These are phyloP conservation scores for Cryptomeria japonica DNA, from an alignment of 75 land plant genomes.

Conservation along the genomic window DNA sequence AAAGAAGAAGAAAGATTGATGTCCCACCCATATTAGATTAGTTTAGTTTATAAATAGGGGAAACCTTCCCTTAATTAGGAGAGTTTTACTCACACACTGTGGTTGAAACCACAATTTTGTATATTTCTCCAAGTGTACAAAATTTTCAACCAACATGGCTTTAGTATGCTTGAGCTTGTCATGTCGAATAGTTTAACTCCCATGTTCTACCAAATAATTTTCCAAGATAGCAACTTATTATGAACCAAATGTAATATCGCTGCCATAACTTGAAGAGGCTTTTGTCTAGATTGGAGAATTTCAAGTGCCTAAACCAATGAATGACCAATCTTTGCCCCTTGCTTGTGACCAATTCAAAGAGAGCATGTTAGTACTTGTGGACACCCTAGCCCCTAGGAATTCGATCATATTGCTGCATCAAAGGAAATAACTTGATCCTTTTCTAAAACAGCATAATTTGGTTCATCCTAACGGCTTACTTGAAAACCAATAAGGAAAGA, in stretches of 20 bases:
- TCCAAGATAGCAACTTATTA: not conserved
- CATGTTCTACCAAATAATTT: conserved; percentile 1
- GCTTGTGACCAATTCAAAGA: conserved; percentile 28
- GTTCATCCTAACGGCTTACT: conserved; percentile 31
- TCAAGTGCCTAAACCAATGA: not conserved
- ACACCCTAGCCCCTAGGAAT: conserved; percentile 45
- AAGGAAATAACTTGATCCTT: conserved; percentile 43
- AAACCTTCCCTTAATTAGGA: too few species aligned
- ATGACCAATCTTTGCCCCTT: not conserved
- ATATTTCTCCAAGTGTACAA: too few species aligned
- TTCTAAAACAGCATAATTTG: not conserved
- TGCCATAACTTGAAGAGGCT: not conserved
- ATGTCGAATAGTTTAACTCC: not conserved
- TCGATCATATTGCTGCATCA: conserved; percentile 60
- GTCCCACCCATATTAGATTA: too few species aligned
- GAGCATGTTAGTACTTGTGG: conserved; percentile 13
- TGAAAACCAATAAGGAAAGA: conserved; percentile 62
- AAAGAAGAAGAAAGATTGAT: too few species aligned
- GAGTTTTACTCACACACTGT: too few species aligned
- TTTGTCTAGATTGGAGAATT: not conserved
- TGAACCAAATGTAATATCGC: not conserved
- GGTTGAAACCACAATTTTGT: too few species aligned
- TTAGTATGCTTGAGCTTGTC: not conserved
- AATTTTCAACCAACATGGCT: too few species aligned
- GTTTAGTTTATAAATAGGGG: too few species aligned